Evolutionary conservation across 177 flowering plant species (phyloP), one percentile per base, ranked within the genome.

Genomic region (Vitis hybrid): DNA sequence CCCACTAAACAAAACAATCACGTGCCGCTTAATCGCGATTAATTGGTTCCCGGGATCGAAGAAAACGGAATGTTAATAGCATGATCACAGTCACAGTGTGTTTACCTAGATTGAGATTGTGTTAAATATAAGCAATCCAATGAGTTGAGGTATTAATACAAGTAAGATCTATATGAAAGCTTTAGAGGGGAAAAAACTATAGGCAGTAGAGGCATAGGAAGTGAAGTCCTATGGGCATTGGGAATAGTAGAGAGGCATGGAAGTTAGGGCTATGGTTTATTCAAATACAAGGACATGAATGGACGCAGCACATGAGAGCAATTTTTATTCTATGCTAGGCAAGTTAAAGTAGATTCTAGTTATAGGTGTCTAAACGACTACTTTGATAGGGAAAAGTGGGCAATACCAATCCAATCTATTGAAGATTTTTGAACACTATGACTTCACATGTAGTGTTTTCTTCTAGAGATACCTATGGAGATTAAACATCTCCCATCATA

Each of bases 161-260:
- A 18, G 39, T 61, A 39, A 49, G 39, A 61, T n/a, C 39, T 31
- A 61, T 16, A 26, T 14, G n/a, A 0, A 53, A 53, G 16, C 3
- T 14, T 53, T 53, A 15, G 56, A 53, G 11, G n/a, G 16, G 16
- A 57, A 66, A 51, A 50, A 69, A 72, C 66, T 53, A 65, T 60
- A 60, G 22, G 18, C 2, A 9, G 3, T 51, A 14, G 14, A 53
- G 49, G 68, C 1, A 26, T 39, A 49, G 33, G 13, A 5, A 33
- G 31, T 14, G 7, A 55, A 63, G 51, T 51, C 70, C 11, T 69
- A 71, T 11, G 63, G 45, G 63, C 63, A 39, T 81, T 72, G 84
- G 82, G 62, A 81, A 76, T 69, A 16, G 74, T 45, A 62, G 60
- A 60, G 26, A 19, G 63, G 60, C 81, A 64, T 81, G 80, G 61